Evolutionary conservation across 2,329 filamentous ascomycete species (phyloP).

Genomic region (Fusarium humuli): DNA sequence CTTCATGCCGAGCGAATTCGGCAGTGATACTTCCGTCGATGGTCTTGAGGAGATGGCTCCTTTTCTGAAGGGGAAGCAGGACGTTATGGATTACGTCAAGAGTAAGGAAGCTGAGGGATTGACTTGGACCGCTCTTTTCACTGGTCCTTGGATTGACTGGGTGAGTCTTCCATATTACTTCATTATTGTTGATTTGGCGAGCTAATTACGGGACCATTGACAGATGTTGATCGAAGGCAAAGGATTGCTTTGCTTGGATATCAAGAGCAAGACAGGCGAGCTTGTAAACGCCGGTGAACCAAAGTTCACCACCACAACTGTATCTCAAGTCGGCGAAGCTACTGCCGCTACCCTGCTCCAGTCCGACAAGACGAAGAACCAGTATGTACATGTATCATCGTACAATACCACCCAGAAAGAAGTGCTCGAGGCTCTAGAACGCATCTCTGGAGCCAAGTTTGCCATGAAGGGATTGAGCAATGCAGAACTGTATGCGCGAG

Average conservation of each 20-base stretch:
- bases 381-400: conserved; percentile 1
- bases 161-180: not conserved
- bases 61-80: conserved; percentile 5
- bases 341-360: not conserved
- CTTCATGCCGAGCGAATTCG: conserved; percentile 21
- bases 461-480: not conserved
- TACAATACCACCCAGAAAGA: not conserved
- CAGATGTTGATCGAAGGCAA: conserved; percentile 9
- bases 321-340: conserved; percentile 8
- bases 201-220: fast-evolving
- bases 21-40: not conserved
- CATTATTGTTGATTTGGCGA: fast-evolving
- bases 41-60: conserved; percentile 9
- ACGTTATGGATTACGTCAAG: conserved; percentile 12
- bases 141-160: conserved; percentile 20
- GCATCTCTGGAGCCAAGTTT: not conserved
- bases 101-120: not conserved
- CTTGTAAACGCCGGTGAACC: conserved; percentile 1
- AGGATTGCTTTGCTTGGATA: conserved; percentile 1
- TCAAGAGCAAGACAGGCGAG: not conserved
- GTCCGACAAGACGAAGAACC: not conserved
- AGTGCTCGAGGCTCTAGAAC: conserved; percentile 1
- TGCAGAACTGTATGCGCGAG: conserved; percentile 4
- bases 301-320: conserved; percentile 14
- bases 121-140: conserved; percentile 5